Conservation (phyloP, 306 rosid species). For the Lithocarpus polystachyus region DNA sequence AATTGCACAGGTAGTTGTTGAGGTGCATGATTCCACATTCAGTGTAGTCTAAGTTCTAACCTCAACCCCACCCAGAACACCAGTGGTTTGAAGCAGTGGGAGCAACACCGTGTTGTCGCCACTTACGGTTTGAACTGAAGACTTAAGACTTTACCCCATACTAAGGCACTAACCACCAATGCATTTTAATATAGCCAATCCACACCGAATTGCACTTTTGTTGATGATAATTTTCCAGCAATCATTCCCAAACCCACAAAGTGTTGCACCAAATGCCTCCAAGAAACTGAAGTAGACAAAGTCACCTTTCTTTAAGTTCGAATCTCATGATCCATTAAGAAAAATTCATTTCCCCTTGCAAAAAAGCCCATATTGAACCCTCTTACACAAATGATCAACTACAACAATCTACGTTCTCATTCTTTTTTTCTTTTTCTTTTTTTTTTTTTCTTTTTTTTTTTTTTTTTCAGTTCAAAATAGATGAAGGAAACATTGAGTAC, state of each 20-base stretch:
- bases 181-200: no score
- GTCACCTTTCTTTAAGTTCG: neutral
- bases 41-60: no score
- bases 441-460: neutral
- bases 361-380: neutral
- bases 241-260: neutral
- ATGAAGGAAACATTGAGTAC: neutral
- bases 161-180: no score
- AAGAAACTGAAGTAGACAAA: neutral
- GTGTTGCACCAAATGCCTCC: neutral
- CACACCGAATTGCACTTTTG: neutral
- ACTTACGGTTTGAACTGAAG: no score
- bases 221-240: neutral
- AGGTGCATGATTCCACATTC: no score
- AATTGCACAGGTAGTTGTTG: no score
- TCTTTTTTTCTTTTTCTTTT: neutral
- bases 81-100: no score
- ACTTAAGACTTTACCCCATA: no score
- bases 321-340: neutral
- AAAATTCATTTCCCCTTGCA: neutral
- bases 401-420: constrained; percentile 4
- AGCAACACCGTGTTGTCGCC: no score
- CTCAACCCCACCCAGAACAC: no score
- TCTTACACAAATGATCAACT: neutral
- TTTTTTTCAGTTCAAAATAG: neutral